Percentiles rank a stretch among this genome's conserved stretches.
phyloP scores from a whole-genome alignment of 2,329 filamentous ascomycete genomes.

The Talaromyces piceae region DNA sequence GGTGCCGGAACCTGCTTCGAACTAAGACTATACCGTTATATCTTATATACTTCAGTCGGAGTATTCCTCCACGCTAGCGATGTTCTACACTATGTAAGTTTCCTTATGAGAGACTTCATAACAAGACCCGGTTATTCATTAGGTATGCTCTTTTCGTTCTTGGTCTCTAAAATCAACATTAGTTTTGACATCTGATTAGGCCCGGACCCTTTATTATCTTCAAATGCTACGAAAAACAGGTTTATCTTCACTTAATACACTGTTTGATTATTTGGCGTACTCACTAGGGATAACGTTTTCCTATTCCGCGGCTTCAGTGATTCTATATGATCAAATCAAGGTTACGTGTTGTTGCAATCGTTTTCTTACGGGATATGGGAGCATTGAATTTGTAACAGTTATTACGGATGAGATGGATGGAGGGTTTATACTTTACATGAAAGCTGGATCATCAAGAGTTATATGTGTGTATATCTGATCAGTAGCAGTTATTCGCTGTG shows the following conservation, averaged over 20 bases:
- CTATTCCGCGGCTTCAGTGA: background rate
- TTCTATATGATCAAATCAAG: background rate
- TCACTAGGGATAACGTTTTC: background rate
- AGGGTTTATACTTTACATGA: background rate
- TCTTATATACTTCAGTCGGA: background rate
- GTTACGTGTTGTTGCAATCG: background rate
- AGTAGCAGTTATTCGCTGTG: too few relatives aligned
- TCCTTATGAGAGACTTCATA: too few relatives aligned
- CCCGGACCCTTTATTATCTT: background rate
- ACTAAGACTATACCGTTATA: background rate
- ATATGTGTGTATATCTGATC: too few relatives aligned
- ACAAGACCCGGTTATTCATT: background rate
- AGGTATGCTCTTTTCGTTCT: background rate
- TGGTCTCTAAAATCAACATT: too few relatives aligned
- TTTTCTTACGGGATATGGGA: background rate
- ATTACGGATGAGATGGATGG: background rate
- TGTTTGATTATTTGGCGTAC: background rate
- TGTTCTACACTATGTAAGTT: too few relatives aligned
- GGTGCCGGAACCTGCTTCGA: conserved; percentile 23
- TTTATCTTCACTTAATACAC: too few relatives aligned
- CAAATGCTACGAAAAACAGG: too few relatives aligned
- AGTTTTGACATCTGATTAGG: background rate
- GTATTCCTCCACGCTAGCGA: background rate
- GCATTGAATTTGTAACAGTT: background rate
- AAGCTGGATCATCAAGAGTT: background rate